Percentiles rank a stretch among this genome's conserved stretches.
Conservation (phyloP, 768 basidiomycete genomes). For the Hydnum rufescens region DNA sequence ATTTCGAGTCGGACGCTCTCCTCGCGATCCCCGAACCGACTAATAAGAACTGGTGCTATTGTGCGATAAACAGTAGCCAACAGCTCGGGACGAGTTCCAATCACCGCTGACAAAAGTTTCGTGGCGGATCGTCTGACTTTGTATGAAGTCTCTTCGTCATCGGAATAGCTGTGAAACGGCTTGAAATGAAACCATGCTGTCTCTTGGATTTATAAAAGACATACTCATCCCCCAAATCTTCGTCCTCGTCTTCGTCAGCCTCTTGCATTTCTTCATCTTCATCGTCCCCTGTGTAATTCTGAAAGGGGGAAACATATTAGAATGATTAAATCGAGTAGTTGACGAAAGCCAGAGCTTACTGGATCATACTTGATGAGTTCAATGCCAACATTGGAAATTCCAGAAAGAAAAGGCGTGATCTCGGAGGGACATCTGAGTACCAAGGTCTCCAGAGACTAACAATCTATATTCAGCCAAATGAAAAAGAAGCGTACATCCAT, state of each 20-base stretch:
- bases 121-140: slow-evolving; percentile 89
- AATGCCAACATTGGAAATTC: slow-evolving; percentile 49
- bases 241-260: slow-evolving; percentile 41
- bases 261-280: slow-evolving; percentile 43
- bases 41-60: slow-evolving; percentile 75
- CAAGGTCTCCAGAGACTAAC: slow-evolving; percentile 65
- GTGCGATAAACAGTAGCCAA: slow-evolving; percentile 59
- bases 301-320: too few species aligned
- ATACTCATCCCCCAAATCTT: slow-evolving; percentile 63
- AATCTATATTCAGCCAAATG: neutral
- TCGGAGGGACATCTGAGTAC: slow-evolving; percentile 71
- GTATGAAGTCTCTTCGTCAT: slow-evolving; percentile 97
- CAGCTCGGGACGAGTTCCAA: slow-evolving; percentile 80
- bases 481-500: neutral
- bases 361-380: slow-evolving; percentile 87
- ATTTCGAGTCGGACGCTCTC: slow-evolving; percentile 85
- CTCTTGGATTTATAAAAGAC: slow-evolving; percentile 14
- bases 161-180: slow-evolving; percentile 49
- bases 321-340: neutral
- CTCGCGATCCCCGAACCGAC: slow-evolving; percentile 86
- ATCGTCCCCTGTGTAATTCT: slow-evolving; percentile 58
- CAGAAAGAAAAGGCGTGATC: slow-evolving; percentile 45
- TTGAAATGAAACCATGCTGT: slow-evolving; percentile 10
- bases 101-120: slow-evolving; percentile 67
- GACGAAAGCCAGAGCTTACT: slow-evolving; percentile 37